Evolutionary conservation across 305 asterid species (phyloP), one percentile per base, ranked within the genome.

Genomic region (Coffea humblotiana): DNA sequence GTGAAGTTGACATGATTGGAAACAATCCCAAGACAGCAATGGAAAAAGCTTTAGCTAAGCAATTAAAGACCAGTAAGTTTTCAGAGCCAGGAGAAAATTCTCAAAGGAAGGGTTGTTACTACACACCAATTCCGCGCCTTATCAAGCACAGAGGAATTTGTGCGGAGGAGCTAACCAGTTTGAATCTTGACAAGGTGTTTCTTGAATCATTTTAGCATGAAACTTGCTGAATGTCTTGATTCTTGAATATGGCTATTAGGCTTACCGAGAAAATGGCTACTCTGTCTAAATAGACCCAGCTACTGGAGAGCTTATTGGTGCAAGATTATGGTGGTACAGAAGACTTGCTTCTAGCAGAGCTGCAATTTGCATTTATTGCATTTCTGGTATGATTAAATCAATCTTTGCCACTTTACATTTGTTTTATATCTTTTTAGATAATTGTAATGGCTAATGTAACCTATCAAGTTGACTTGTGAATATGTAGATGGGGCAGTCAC

Each of bases 401-500:
- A 35, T 58, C 63, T 27, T 76, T 45, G 83, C 58, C 54, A 32
- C 29, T 77, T 70, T 75, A 65, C 27, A 73, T 60, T 37, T 11
- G 49, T 19, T 29, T 29, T 45, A 70, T 49, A 25, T 37, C 72
- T 74, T n/a, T 27, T 64, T 63, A 65, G 70, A 43, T 83, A 63
- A 52, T 71, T 75, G 16, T 63, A 40, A 37, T 79, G 60, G 27
- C 67, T n/a, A 37, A 71, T 76, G 29, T 81, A 54, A 19, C n/a
- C 58, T 77, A 70, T 77, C 65, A 56, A 77, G 75, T 65, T 45
- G 65, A 35, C 69, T 69, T 80, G 67, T 66, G 77, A 83, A 76
- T 82, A 81, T 86, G 89, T 94, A 95, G 99, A 95, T 95, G 95
- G 98, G 97, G 65, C 99, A 94, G 83, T 96, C 99, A 74, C 96